These are phyloP conservation scores for Fusarium tuaranense DNA, from an alignment of 2,329 filamentous ascomycete species.

Conservation along the genomic window DNA sequence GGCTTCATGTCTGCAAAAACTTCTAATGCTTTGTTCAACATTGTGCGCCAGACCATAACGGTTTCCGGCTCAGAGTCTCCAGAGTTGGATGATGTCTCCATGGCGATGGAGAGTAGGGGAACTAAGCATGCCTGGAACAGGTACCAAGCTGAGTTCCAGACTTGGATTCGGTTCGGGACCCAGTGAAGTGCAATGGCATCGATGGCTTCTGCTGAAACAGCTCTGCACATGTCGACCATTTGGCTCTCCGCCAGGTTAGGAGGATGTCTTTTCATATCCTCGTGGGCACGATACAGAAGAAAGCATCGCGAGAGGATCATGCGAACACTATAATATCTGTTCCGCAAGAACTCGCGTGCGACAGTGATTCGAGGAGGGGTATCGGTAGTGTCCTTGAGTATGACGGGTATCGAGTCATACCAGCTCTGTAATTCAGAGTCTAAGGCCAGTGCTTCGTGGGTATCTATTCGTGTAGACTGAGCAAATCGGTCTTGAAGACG, in stretches of 20 bases:
- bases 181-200: conserved; percentile 47
- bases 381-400: conserved; percentile 36
- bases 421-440: conserved; percentile 45
- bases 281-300: conserved; percentile 30
- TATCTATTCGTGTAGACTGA: conserved; percentile 39
- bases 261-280: conserved; percentile 31
- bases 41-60: not conserved
- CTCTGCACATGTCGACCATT: conserved; percentile 41
- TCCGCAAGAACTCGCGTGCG: conserved; percentile 45
- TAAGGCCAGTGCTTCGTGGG: conserved; percentile 42
- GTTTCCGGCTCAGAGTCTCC: not conserved
- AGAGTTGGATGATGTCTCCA: conserved; percentile 26
- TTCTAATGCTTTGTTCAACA: conserved; percentile 11
- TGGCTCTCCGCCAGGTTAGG: conserved; percentile 22
- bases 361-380: conserved; percentile 42
- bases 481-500: conserved; percentile 47
- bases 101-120: conserved; percentile 45
- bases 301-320: conserved; percentile 40
- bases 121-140: conserved; percentile 50
- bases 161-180: conserved; percentile 48
- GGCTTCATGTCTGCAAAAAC: conserved; percentile 16
- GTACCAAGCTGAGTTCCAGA: conserved; percentile 49
- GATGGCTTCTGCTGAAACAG: conserved; percentile 46
- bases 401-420: conserved; percentile 39
- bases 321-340: conserved; percentile 47